Base-by-base conservation (phyloP, 805 yeast genomes). In the Metschnikowia shivogae region DNA sequence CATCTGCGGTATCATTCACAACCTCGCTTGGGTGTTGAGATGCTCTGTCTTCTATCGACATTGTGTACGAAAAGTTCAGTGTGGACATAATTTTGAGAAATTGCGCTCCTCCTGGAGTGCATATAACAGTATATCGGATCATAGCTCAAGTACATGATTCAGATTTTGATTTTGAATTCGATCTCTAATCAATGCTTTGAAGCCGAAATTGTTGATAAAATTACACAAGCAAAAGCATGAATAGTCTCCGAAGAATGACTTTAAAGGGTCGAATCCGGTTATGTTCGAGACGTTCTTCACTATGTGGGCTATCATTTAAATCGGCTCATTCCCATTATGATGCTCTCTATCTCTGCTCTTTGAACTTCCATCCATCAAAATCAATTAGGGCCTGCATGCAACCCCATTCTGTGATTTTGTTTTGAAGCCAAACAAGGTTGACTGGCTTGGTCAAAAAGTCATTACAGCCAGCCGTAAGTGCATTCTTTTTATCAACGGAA, bases 351-450 rank as follows among this genome's bases (percentile, higher is more conserved):
- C 31, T 27, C 4, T 28, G 17, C 26, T 49, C 52, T 31, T 50
- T 52, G 12, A 48, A 30, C 22, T 48, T 51, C 95, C 97, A 93
- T 32, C 95, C 92, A 61, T 93, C 97, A 63, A 86, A 92, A 65
- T 92, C 95, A 62, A 92, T 90, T 40, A 92, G 69, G 0, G 97
- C 97, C 67, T 92, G 99, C 98, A 92, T 92, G 64, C 98, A 92
- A 0, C 99, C 98, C 98, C 98, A 93, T 64, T 92, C 97, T 0
- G 89, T 85, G 42, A 93, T 86, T 65, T 93, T 93, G 59, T 87
- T 88, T 57, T 89, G 87, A 38, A 93, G 72, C 99, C 99, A 93
- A 39, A 81, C 87, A 54, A 92, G 72, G 56, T 89, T 92, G 7
- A 93, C 98, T 0, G 99, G 99, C 55, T 93, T 93, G 8, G 97